These are phyloP conservation scores for Leccinum aurantiacum DNA, from an alignment of 768 basidiomycete genomes.

Conservation along the genomic window DNA sequence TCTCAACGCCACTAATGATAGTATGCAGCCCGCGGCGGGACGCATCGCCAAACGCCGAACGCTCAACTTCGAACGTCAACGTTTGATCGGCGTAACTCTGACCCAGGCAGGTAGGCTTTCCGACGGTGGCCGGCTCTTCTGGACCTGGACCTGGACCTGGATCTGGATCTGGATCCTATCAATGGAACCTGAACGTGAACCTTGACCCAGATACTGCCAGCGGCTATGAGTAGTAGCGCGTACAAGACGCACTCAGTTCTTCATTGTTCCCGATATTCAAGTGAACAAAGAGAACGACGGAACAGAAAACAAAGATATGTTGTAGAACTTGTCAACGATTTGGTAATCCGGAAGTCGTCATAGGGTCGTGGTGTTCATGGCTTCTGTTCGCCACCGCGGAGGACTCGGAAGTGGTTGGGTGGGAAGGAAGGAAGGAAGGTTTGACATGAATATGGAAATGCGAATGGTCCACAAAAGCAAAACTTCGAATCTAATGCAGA, in stretches of 20 bases:
- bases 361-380: not conserved
- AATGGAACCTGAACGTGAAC: not conserved
- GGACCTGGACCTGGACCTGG: not conserved
- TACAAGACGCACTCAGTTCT: not conserved
- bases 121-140: not conserved
- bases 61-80: not conserved
- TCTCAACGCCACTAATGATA: not conserved
- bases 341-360: not conserved
- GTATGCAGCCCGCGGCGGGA: not conserved
- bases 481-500: not conserved
- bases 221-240: not conserved
- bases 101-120: not conserved
- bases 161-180: not conserved
- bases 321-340: not conserved
- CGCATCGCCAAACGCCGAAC: not conserved
- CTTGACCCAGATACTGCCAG: not conserved
- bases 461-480: not conserved
- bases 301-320: not conserved
- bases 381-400: not conserved
- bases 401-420: not conserved
- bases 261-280: not conserved
- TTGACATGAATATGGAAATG: not conserved
- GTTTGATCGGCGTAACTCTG: not conserved
- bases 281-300: not conserved
- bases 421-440: not conserved